These are phyloP conservation scores for Knufia petricola DNA, from an alignment of 2,329 filamentous ascomycete species.

Conservation along the genomic window DNA sequence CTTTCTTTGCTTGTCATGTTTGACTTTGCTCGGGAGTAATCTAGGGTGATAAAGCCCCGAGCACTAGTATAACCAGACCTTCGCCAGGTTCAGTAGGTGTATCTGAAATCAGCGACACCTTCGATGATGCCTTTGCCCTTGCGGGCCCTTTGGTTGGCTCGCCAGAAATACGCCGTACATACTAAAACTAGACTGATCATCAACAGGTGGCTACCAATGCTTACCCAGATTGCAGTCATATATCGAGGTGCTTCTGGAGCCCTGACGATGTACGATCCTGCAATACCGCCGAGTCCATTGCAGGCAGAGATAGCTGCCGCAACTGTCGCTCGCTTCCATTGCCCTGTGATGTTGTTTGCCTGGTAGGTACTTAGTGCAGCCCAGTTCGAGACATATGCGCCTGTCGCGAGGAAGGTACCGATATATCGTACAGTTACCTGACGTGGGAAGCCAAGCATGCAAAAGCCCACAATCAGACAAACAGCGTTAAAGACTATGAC, in stretches of 20 bases:
- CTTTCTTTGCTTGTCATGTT: too few relatives aligned
- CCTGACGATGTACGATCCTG: conserved; percentile 56
- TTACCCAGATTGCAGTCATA: conserved; percentile 57
- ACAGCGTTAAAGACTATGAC: conserved; percentile 57
- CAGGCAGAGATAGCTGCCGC: conserved; percentile 51
- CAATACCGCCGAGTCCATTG: conserved; percentile 56
- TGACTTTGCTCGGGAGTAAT: too few relatives aligned
- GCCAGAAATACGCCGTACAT: conserved; percentile 21
- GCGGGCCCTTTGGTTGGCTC: conserved; percentile 15
- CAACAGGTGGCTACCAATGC: conserved; percentile 40
- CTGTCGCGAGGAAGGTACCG: conserved; percentile 56
- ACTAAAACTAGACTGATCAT: conserved; percentile 19
- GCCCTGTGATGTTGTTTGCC: conserved; percentile 53
- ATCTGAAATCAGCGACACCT: conserved; percentile 18
- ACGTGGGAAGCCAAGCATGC: conserved; percentile 52
- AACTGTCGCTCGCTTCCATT: conserved; percentile 56
- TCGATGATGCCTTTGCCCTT: conserved; percentile 16
- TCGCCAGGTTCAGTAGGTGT: conserved; percentile 18
- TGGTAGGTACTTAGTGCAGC: conserved; percentile 55
- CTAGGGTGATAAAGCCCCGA: too few relatives aligned
- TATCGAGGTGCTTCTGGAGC: conserved; percentile 53
- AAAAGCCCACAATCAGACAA: conserved; percentile 53
- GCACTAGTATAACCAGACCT: too few relatives aligned
- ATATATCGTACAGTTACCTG: conserved; percentile 54
- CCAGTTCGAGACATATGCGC: conserved; percentile 61